A percentile compares a stretch with the other conserved stretches of the same genome.
These are phyloP conservation scores for Pyrenochaeta sp. DNA, from an alignment of 2,329 filamentous ascomycete species.

Conservation along the genomic window DNA sequence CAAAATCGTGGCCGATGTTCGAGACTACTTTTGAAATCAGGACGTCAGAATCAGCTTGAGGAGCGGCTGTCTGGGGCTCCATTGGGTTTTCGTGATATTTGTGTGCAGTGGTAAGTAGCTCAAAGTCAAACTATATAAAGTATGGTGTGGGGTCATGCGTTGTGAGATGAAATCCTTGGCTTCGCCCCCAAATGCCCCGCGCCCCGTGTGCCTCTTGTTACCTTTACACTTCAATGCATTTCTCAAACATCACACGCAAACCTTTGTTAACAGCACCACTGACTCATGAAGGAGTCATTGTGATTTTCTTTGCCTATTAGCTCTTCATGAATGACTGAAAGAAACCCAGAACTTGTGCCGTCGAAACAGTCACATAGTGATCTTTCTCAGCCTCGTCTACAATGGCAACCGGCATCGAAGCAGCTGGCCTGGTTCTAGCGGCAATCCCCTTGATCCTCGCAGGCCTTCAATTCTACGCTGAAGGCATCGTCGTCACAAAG, in stretches of 20 bases:
- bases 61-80: background rate
- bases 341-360: too few relatives aligned
- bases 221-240: background rate
- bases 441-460: constrained; percentile 44
- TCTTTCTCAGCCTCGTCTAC: background rate
- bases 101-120: too few relatives aligned
- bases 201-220: background rate
- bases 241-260: too few relatives aligned
- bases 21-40: background rate
- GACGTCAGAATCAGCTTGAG: background rate
- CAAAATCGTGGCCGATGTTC: constrained; percentile 13
- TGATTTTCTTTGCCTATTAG: too few relatives aligned
- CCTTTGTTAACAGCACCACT: too few relatives aligned
- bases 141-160: background rate
- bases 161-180: background rate
- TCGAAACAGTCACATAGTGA: too few relatives aligned
- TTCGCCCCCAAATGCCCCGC: constrained; percentile 3
- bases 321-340: too few relatives aligned
- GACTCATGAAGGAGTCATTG: too few relatives aligned
- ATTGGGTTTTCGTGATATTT: too few relatives aligned
- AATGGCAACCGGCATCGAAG: constrained; percentile 26
- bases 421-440: constrained; percentile 36
- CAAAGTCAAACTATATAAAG: too few relatives aligned
- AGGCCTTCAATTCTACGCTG: constrained; percentile 41
- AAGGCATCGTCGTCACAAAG: constrained; percentile 39